Percentiles rank a stretch among this genome's conserved stretches.
These are phyloP conservation scores for Tetraselmis striata DNA, from an alignment of 139 green algal species.

Conservation along the genomic window DNA sequence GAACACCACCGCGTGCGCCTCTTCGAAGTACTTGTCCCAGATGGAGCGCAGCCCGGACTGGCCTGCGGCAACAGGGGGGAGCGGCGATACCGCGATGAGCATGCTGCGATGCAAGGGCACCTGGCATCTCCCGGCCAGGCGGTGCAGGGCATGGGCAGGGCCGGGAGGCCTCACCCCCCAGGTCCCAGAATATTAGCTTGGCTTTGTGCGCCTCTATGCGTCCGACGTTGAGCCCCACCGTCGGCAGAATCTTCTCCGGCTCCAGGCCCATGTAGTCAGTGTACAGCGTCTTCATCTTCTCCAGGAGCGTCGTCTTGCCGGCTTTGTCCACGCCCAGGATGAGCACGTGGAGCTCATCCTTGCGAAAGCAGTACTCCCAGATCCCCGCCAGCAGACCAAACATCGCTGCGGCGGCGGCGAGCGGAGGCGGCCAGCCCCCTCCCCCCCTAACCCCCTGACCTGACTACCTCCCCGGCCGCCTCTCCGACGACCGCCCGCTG, in stretches of 20 bases:
- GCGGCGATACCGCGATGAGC: too few species aligned
- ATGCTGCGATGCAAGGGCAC: too few species aligned
- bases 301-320: constrained; percentile 86
- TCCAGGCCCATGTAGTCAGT: constrained; percentile 62
- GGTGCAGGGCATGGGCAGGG: background rate
- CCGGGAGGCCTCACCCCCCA: constrained; percentile 46
- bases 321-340: constrained; percentile 87
- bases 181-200: constrained; percentile 87
- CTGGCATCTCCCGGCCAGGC: too few species aligned
- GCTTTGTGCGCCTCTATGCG: constrained; percentile 58
- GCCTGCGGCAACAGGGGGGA: too few species aligned
- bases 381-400: constrained; percentile 79
- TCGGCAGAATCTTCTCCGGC: constrained; percentile 82
- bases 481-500: too few species aligned
- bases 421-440: too few species aligned
- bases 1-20: constrained; percentile 85
- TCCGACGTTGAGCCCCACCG: constrained; percentile 88
- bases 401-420: constrained; percentile 58
- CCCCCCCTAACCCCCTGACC: too few species aligned
- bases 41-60: constrained; percentile 73
- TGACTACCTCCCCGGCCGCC: too few species aligned
- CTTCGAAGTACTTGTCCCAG: constrained; percentile 96
- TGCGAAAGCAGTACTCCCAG: constrained; percentile 71
- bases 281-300: constrained; percentile 82
- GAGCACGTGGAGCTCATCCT: constrained; percentile 85